Conservation (phyloP, 1,139 yeast genomes). For the Kodamaea suecica region DNA sequence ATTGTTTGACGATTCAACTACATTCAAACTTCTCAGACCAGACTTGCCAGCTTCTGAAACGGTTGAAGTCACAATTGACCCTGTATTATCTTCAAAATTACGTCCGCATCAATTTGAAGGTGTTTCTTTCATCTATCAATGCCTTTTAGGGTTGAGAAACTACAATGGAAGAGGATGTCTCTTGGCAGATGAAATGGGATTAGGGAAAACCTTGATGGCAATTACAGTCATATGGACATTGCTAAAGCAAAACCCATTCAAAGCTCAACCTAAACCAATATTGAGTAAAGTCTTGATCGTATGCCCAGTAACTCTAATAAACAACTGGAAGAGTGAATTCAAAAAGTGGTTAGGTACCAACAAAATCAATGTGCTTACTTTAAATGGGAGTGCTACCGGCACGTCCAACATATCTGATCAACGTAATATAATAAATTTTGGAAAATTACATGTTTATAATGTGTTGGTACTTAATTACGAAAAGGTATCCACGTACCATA, state of each 20-base stretch:
- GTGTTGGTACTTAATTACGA: constrained; percentile 88
- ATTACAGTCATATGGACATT: constrained; percentile 84
- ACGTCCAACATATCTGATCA: constrained; percentile 47
- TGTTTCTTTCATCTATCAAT: constrained; percentile 72
- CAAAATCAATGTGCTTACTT: constrained; percentile 56
- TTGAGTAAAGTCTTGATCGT: constrained; percentile 67
- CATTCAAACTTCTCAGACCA: constrained; percentile 2
- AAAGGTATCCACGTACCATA: constrained; percentile 57
- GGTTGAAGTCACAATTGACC: constrained; percentile 50
- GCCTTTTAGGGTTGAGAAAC: constrained; percentile 70
- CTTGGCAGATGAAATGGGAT: constrained; percentile 96
- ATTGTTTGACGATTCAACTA: background rate
- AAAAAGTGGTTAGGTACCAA: constrained; percentile 81
- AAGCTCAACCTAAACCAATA: constrained; percentile 31
- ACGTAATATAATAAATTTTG: constrained; percentile 58
- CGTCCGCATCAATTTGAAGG: constrained; percentile 89
- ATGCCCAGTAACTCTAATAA: constrained; percentile 87
- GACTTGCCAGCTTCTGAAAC: constrained; percentile 1
- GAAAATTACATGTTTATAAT: constrained; percentile 70
- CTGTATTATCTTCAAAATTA: constrained; percentile 50
- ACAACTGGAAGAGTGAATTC: constrained; percentile 88
- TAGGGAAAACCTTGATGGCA: constrained; percentile 89
- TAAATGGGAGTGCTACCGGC: constrained; percentile 39
- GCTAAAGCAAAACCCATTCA: constrained; percentile 64
- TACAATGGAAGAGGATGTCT: constrained; percentile 61